Evolutionary conservation across 805 yeast species (phyloP).

Genomic region (Starmerella etchellsii): DNA sequence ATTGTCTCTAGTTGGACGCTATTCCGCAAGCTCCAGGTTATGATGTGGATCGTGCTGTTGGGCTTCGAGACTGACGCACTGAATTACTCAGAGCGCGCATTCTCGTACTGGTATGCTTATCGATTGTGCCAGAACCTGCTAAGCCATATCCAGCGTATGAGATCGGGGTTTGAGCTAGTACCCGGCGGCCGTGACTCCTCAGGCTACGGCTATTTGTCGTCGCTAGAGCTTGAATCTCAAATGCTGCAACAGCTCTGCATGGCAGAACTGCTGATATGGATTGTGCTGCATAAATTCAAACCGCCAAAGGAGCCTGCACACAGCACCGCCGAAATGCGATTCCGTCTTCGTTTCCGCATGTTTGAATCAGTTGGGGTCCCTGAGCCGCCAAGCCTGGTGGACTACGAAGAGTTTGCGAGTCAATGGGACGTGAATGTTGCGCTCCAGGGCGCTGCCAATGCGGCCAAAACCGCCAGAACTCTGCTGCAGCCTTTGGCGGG

Average conservation of each 20-base stretch:
- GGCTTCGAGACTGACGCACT: conserved; percentile 70
- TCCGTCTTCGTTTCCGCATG: conserved; percentile 58
- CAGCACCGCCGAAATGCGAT: conserved; percentile 27
- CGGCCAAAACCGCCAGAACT: conserved; percentile 13
- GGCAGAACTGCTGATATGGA: conserved; percentile 24
- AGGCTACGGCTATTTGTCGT: conserved; percentile 20
- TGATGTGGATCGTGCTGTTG: conserved; percentile 58
- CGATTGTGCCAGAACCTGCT: conserved; percentile 33
- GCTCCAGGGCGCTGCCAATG: conserved; percentile 18
- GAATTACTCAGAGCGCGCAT: conserved; percentile 52
- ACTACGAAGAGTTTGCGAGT: conserved; percentile 19
- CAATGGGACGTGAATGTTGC: conserved; percentile 19
- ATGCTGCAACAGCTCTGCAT: conserved; percentile 23
- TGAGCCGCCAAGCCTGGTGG: conserved; percentile 39
- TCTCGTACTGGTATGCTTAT: conserved; percentile 56
- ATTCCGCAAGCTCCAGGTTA: conserved; percentile 49
- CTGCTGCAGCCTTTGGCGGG: conserved; percentile 10
- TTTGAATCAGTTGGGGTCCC: conserved; percentile 75
- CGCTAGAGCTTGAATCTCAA: conserved; percentile 25
- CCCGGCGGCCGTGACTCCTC: conserved; percentile 13
- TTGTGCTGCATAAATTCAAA: conserved; percentile 14
- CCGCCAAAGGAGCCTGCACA: conserved; percentile 14
- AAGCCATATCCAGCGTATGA: conserved; percentile 36
- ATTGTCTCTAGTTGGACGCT: conserved; percentile 63
- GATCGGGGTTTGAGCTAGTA: conserved; percentile 20